phyloP scores from a whole-genome alignment of 2,329 filamentous ascomycete genomes.

The Aureobasidium sp. region DNA sequence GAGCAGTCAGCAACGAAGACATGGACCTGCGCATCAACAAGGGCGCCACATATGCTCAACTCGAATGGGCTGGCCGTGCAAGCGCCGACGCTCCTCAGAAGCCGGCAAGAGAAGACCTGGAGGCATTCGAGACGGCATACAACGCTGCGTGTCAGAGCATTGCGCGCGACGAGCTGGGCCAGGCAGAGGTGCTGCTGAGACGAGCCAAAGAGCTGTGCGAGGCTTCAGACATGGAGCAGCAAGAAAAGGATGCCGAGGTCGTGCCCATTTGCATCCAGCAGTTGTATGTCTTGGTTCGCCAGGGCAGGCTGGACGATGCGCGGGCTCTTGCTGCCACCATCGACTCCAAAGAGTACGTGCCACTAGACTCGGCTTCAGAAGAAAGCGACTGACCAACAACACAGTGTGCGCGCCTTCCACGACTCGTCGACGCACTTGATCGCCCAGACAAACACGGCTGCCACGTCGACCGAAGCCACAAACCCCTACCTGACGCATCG shows the following conservation, averaged over 20 bases:
- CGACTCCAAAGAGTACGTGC: conserved; percentile 53
- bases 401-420: conserved; percentile 59
- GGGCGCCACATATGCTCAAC: conserved; percentile 64
- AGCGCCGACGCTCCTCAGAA: conserved; percentile 46
- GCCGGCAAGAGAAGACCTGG: conserved; percentile 54
- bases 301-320: conserved; percentile 62
- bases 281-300: conserved; percentile 60
- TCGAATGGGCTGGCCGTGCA: conserved; percentile 59
- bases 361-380: not conserved
- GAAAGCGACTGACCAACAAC: not conserved
- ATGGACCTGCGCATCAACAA: conserved; percentile 72
- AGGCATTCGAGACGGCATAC: conserved; percentile 75
- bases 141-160: conserved; percentile 71
- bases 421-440: conserved; percentile 62
- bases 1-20: conserved; percentile 52
- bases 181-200: conserved; percentile 61
- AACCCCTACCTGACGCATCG: conserved; percentile 67
- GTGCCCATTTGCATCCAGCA: conserved; percentile 71
- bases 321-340: conserved; percentile 56
- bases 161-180: conserved; percentile 58
- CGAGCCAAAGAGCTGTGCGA: conserved; percentile 65
- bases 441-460: conserved; percentile 58
- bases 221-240: conserved; percentile 51
- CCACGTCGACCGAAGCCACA: conserved; percentile 38
- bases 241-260: conserved; percentile 68